Evolutionary conservation across 2,329 filamentous ascomycete species (phyloP).

Genomic region (Aspergillus pseudoglaucus): DNA sequence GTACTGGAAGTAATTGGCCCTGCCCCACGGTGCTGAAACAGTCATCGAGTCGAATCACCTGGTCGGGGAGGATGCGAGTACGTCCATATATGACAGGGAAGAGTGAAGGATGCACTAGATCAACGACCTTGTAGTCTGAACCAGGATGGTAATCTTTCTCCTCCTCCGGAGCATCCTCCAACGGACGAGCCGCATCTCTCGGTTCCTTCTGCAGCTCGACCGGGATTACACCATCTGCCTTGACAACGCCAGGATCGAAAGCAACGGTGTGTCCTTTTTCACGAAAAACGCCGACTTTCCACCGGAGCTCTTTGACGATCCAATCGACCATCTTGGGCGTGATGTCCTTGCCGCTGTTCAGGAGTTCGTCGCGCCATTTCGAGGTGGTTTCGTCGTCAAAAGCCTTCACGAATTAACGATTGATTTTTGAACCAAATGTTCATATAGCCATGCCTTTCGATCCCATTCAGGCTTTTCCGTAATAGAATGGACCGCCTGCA

Average conservation of each 20-base stretch:
- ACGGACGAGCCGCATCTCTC: conserved; percentile 37
- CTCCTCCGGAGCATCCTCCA: conserved; percentile 44
- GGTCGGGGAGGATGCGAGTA: conserved; percentile 17
- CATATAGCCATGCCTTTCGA: conserved; percentile 22
- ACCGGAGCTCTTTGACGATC: conserved; percentile 42
- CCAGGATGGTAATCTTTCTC: conserved; percentile 59
- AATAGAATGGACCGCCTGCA: conserved; percentile 36
- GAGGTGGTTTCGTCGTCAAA: conserved; percentile 29
- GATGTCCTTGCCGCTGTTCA: conserved; percentile 14
- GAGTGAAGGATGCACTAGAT: conserved; percentile 59
- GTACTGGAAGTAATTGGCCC: conserved; percentile 4
- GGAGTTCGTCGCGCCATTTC: conserved; percentile 30
- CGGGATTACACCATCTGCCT: conserved; percentile 47
- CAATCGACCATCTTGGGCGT: conserved; percentile 30
- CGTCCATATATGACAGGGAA: conserved; percentile 29
- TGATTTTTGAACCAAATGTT: neutral
- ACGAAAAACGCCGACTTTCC: conserved; percentile 40
- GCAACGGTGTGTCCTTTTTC: conserved; percentile 36
- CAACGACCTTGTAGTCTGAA: conserved; percentile 52
- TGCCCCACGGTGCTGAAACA: conserved; percentile 14
- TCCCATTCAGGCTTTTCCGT: conserved; percentile 39
- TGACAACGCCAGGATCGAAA: conserved; percentile 44
- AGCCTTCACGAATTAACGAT: conserved; percentile 9
- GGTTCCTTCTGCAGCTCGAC: conserved; percentile 38
- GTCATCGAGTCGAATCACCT: conserved; percentile 16